Base-by-base conservation (phyloP, 2,329 filamentous ascomycete genomes). In the Colletotrichum sp. region DNA sequence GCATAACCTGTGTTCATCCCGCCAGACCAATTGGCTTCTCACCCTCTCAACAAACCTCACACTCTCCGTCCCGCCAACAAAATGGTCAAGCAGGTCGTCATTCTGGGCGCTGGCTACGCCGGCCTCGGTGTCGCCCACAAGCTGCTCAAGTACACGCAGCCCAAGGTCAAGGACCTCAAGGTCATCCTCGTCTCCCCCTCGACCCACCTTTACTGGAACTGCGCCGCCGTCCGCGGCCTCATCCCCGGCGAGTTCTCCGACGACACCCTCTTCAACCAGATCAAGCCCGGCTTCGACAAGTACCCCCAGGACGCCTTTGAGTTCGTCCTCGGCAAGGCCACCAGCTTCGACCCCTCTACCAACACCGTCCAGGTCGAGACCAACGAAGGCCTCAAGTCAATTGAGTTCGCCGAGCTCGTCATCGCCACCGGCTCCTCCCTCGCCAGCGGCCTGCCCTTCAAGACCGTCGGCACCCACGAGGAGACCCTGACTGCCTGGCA, bases 341-440 rank as follows among this genome's bases (percentile, higher is more conserved):
- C 85, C 15, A 78, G 80, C 13, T 80, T 92, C 5, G 86, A 89
- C 62, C 81, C 86, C 0, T 81, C 81, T 4, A 76, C 76, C 62
- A 89, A 88, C 76, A 83, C 81, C 1, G 87, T 92, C 28, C 81
- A 80, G 2, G 84, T 91, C 16, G 78, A 82, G 26, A 81, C 84
- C 36, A 83, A 82, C 60, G 84, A 81, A 6, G 84, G 83, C 7
- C 78, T 79, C n/a, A 82, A 83, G 8, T 81, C 82, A 13, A 80
- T 91, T 71, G 75, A 76, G 24, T 93, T 92, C 79, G 86, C 91
- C 78, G 87, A 86, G 26, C 83, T 92, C 15, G 80, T 93, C 76
- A 82, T 93, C 59, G 90, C 90, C 12, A 92, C 91, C 4, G 90
- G 90, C 16, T 84, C 90, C n/a, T 85, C 86, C 34, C 80, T 84